Conservation (phyloP, 495 filamentous ascomycete genomes). For the Monascus purpureus region DNA sequence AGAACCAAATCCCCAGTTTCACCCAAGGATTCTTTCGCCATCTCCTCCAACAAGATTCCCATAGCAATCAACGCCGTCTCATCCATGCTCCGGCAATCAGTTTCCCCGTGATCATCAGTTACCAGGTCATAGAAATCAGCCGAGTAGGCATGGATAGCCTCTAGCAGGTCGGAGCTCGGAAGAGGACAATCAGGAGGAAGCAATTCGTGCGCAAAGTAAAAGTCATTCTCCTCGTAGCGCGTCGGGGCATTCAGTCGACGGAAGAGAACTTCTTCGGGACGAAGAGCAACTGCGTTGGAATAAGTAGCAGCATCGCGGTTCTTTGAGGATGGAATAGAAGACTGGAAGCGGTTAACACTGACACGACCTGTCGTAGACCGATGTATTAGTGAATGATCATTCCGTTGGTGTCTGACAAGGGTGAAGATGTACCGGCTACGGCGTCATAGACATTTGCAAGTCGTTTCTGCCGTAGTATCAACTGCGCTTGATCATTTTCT, state of each 20-base stretch:
- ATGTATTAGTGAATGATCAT: no score
- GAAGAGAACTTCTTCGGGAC: constrained; percentile 68
- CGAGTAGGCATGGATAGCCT: constrained; percentile 58
- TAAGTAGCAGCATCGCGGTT: constrained; percentile 38
- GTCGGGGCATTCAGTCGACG: constrained; percentile 43
- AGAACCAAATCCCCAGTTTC: constrained; percentile 62
- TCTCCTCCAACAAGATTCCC: constrained; percentile 73
- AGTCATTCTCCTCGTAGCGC: constrained; percentile 54
- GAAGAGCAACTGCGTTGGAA: constrained; percentile 34
- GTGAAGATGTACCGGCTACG: constrained; percentile 44
- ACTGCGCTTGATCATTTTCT: no score
- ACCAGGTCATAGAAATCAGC: constrained; percentile 52
- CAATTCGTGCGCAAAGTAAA: constrained; percentile 48
- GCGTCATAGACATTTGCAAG: constrained; percentile 61
- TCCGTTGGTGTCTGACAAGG: no score
- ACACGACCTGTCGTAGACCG: constrained; percentile 42
- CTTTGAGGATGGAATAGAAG: constrained; percentile 18
- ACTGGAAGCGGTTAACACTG: constrained; percentile 27
- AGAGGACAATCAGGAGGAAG: constrained; percentile 40
- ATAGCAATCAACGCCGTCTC: constrained; percentile 73
- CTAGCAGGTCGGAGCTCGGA: constrained; percentile 62
- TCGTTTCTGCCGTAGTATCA: constrained; percentile 13
- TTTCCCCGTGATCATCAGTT: constrained; percentile 15
- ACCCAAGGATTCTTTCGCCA: constrained; percentile 47
- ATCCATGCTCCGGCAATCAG: constrained; percentile 58